Base-by-base conservation (phyloP, 176 grass and related monocot species). In the Secale cereale region DNA sequence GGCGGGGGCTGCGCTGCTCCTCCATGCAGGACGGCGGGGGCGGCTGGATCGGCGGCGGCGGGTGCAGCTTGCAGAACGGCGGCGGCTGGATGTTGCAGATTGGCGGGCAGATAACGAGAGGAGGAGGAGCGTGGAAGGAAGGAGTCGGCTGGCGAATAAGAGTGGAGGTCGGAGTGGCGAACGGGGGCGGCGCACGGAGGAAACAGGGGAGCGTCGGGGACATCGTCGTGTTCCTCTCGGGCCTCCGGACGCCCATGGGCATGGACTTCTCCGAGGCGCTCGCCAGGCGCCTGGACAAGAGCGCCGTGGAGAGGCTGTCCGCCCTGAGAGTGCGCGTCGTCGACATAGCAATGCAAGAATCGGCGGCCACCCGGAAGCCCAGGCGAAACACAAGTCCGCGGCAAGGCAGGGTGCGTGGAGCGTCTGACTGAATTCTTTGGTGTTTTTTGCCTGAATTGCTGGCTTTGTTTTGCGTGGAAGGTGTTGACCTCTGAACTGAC, bases 211-310 rank as follows among this genome's bases (percentile, higher is more conserved):
- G 91, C 89, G 90, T 98, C 75, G 92, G 92, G 32, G 91, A 98
- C 70, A 87, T 98, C 69, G 91, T 94, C 70, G 95, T 98, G 10
- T 98, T 93, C 85, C 74, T 94, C 5, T 92, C 95, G 2, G 95
- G 95, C 39, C 84, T 98, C 84, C 92, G 95, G 59, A 81, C 90
- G 82, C 95, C 95, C 5, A 78, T 80, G 63, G 28, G 59, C 23
- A 88, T 94, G 1, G 95, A 97, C 70, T 85, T 98, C 33, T 70
- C 79, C 50, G 86, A 97, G 50, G 56, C 86, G 33, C 82, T 91
- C 27, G 92, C 76, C 35, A 92, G 79, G 59, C 52, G 62, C 76
- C 33, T 88, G 32, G 85, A 88, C 12, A 90, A 77, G 66, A 84
- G 70, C 75, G 17, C 80, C 66, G 62, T 85, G 7, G 91, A 95